Evolutionary conservation across 139 green algal species (phyloP).

Genomic region (Haematococcus sp.): DNA sequence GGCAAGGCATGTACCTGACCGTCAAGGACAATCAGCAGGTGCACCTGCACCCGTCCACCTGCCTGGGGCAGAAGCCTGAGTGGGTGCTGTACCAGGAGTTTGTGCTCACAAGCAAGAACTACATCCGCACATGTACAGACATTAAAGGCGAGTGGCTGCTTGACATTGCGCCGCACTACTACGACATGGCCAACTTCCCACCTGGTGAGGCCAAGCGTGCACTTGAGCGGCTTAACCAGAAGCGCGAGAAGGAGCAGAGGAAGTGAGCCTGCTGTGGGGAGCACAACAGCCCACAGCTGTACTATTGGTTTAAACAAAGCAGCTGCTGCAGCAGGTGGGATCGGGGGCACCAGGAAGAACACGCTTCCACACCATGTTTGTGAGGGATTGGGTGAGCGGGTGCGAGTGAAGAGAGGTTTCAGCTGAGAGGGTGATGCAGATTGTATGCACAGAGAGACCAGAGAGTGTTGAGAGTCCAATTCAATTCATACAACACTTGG

Average conservation of each 20-base stretch:
- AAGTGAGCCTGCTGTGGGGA: not conserved
- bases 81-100: constrained; percentile 99
- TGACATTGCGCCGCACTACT: constrained; percentile 96
- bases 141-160: constrained; percentile 97
- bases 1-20: constrained; percentile 93
- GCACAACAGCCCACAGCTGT: not conserved
- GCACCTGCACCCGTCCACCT: constrained; percentile 93
- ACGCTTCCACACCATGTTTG: too few relatives aligned
- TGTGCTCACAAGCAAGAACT: constrained; percentile 96
- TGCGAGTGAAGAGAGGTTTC: too few relatives aligned
- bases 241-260: constrained; percentile 23
- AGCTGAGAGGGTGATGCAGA: too few relatives aligned
- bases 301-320: too few relatives aligned
- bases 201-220: constrained; percentile 73
- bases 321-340: too few relatives aligned
- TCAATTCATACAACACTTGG: too few relatives aligned
- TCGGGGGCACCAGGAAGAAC: too few relatives aligned
- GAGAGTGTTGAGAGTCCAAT: too few relatives aligned
- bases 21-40: constrained; percentile 99
- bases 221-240: constrained; percentile 82
- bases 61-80: constrained; percentile 94
- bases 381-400: too few relatives aligned
- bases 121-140: constrained; percentile 91
- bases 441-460: too few relatives aligned
- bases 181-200: constrained; percentile 95